Percentiles rank a stretch among this genome's conserved stretches.
Evolutionary conservation across 2,329 filamentous ascomycete species (phyloP).

Genomic region (Ophiostoma sp.): DNA sequence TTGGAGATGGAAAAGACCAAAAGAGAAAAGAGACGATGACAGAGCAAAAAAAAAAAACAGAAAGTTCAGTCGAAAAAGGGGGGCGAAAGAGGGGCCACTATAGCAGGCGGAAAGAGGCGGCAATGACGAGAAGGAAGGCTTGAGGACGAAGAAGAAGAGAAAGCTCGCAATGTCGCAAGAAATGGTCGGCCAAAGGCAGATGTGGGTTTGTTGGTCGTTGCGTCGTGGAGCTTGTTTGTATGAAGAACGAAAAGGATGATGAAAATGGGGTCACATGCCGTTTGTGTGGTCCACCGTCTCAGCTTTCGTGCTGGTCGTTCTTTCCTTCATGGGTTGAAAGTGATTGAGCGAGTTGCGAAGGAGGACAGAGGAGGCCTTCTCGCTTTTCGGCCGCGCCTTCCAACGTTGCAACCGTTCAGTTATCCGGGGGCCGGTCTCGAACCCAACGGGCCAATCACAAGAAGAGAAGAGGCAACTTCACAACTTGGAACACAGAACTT

Average conservation of each 20-base stretch:
- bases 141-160: not conserved
- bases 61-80: not conserved
- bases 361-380: not conserved
- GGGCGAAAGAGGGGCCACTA: conserved; percentile 1
- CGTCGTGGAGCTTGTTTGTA: not conserved
- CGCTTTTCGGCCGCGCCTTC: conserved; percentile 3
- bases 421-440: not conserved
- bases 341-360: not conserved
- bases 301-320: not conserved
- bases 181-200: not conserved
- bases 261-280: conserved; percentile 15
- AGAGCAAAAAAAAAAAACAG: not conserved
- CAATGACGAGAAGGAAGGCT: not conserved
- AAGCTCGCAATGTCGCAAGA: not conserved
- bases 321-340: not conserved
- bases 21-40: not conserved
- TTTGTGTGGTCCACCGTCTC: conserved; percentile 7
- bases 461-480: not conserved
- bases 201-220: conserved; percentile 7
- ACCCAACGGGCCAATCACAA: not conserved
- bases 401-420: not conserved
- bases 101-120: not conserved
- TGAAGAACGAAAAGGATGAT: not conserved
- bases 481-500: not conserved
- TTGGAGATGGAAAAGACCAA: not conserved